Evolutionary conservation across 345 rosid species (phyloP).

Genomic region (Eucalyptus guilfoylei): DNA sequence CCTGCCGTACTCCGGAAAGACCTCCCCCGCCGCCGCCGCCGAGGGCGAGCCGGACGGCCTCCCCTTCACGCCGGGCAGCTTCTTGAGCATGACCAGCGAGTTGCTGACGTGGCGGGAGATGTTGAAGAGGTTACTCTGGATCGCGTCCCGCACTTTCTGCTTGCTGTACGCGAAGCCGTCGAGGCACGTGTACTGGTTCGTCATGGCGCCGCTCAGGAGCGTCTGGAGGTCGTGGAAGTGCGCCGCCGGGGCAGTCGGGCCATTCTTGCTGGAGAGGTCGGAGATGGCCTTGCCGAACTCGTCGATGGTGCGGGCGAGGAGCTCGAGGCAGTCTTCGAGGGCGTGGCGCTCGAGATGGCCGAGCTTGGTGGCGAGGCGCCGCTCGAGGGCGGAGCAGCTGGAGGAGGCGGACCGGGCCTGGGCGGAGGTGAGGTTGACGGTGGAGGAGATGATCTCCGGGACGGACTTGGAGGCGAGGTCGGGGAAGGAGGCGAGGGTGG

Average conservation of each 20-base stretch:
- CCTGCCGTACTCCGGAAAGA: constrained; percentile 18
- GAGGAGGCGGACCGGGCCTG: constrained; percentile 32
- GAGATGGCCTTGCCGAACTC: constrained; percentile 34
- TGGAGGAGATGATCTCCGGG: constrained; percentile 31
- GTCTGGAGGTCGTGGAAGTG: constrained; percentile 45
- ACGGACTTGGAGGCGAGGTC: constrained; percentile 24
- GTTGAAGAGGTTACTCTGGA: constrained; percentile 31
- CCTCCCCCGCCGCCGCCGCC: constrained; percentile 1
- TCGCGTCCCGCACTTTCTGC: constrained; percentile 14
- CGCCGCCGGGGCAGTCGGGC: constrained; percentile 1
- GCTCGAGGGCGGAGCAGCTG: constrained; percentile 30
- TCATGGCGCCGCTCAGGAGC: constrained; percentile 62
- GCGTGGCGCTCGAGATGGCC: constrained; percentile 30
- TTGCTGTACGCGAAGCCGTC: constrained; percentile 52
- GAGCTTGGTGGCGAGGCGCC: constrained; percentile 1
- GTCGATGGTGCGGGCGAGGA: constrained; percentile 24
- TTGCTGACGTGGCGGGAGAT: constrained; percentile 59
- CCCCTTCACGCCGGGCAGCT: constrained; percentile 29
- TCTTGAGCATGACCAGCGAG: constrained; percentile 51
- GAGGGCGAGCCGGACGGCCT: neutral
- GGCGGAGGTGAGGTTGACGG: constrained; percentile 35
- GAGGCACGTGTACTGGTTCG: constrained; percentile 88
- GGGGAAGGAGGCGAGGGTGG: constrained; percentile 38
- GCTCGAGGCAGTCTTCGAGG: constrained; percentile 59
- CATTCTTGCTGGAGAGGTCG: constrained; percentile 11